These are phyloP conservation scores for Cordyceps tenuipes DNA, from an alignment of 2,329 filamentous ascomycete genomes.

Conservation along the genomic window DNA sequence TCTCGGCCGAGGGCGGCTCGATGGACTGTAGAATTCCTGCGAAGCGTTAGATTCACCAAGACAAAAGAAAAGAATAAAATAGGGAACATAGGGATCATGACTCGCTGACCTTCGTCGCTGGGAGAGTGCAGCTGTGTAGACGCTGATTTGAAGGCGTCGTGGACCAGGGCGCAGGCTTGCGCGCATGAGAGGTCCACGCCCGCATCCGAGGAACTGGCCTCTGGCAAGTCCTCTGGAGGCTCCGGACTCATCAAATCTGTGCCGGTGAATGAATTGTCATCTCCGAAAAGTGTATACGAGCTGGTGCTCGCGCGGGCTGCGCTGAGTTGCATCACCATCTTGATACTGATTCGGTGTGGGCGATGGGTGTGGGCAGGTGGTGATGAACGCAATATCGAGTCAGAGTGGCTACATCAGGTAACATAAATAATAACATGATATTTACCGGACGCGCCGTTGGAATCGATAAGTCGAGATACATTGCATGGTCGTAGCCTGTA, in stretches of 20 bases:
- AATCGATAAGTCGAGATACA: not conserved
- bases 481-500: no score
- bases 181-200: not conserved
- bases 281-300: not conserved
- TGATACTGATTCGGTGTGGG: not conserved
- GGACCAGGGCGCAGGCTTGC: not conserved
- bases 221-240: not conserved
- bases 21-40: not conserved
- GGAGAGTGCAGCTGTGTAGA: not conserved
- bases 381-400: not conserved
- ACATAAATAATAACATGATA: not conserved
- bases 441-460: not conserved
- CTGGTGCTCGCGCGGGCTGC: not conserved
- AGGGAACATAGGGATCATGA: not conserved
- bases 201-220: not conserved
- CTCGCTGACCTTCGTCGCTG: not conserved
- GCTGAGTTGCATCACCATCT: not conserved
- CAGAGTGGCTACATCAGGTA: not conserved
- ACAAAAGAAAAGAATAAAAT: not conserved
- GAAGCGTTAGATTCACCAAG: no score
- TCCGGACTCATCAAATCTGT: not conserved
- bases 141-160: not conserved
- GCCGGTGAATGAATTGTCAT: not conserved
- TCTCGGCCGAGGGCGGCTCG: not conserved
- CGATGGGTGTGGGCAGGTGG: no score